Conservation (phyloP, 78 protist genomes). For the Planoprotostelium fungivorum region DNA sequence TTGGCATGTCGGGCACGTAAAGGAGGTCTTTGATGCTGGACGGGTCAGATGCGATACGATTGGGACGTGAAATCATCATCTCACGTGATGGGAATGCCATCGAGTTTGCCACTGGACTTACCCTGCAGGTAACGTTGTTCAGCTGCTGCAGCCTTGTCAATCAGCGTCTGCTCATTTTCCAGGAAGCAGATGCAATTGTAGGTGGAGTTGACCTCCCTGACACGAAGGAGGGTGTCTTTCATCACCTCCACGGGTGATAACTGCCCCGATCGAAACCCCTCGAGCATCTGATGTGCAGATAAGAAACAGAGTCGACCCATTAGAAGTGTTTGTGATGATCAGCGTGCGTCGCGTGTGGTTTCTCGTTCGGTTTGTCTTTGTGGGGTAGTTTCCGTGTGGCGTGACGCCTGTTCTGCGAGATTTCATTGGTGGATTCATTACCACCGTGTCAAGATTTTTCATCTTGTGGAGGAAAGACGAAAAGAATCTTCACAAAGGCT, state of each 20-base stretch:
- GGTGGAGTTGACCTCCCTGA: neutral
- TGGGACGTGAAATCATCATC: no score
- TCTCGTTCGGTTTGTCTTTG: no score
- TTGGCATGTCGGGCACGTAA: neutral
- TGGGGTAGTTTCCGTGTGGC: no score
- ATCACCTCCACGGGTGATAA: neutral
- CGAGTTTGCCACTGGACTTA: neutral
- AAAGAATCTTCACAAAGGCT: no score
- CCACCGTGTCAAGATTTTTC: no score
- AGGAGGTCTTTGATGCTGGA: neutral
- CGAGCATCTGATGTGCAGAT: neutral
- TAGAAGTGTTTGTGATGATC: no score
- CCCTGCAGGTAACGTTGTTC: neutral
- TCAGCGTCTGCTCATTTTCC: neutral
- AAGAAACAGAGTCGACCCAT: neutral
- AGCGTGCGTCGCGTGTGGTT: no score
- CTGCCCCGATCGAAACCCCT: neutral
- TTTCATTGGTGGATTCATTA: no score
- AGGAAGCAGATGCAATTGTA: neutral
- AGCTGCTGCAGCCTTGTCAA: neutral
- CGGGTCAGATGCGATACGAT: neutral
- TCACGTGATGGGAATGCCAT: neutral
- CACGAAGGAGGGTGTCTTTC: neutral
- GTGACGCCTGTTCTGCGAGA: no score
- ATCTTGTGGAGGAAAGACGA: no score